phyloP scores from a whole-genome alignment of 1,284 basidiomycete species.

The Cerrena zonata region DNA sequence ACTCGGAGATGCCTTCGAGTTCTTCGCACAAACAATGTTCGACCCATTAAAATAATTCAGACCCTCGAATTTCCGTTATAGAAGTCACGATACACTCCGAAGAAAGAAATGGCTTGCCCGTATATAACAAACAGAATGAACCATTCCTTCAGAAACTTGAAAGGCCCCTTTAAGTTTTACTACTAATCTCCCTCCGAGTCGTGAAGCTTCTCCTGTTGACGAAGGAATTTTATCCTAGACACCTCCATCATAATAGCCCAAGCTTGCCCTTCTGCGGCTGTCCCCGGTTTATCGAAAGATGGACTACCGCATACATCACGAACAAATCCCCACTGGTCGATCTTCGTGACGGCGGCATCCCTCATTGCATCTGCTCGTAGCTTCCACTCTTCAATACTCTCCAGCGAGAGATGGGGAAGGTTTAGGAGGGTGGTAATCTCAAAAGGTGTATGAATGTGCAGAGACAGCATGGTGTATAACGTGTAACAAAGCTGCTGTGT shows the following conservation, averaged over 20 bases:
- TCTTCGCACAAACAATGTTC: too few relatives aligned
- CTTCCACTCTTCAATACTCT: constrained; percentile 10
- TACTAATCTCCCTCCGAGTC: too few relatives aligned
- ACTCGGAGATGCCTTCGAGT: too few relatives aligned
- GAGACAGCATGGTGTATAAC: constrained; percentile 18
- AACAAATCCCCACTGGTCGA: constrained; percentile 22
- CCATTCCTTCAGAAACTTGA: too few relatives aligned
- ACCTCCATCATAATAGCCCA: constrained; percentile 21
- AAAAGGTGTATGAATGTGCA: constrained; percentile 10
- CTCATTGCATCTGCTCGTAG: constrained; percentile 13
- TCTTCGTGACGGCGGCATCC: constrained; percentile 16
- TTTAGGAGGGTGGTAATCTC: not conserved
- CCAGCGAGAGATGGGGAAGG: not conserved
- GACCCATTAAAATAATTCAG: too few relatives aligned
- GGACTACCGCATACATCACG: constrained; percentile 23
- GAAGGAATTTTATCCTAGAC: constrained; percentile 15
- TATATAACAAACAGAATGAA: too few relatives aligned
- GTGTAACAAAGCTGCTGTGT: constrained; percentile 23
- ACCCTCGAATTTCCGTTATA: too few relatives aligned
- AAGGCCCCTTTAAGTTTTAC: too few relatives aligned
- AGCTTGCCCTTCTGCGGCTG: constrained; percentile 22
- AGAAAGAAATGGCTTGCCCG: too few relatives aligned
- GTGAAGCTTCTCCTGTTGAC: too few relatives aligned
- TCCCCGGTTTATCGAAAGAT: constrained; percentile 18
- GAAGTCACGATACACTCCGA: too few relatives aligned